Evolutionary conservation across 116 monocot species (phyloP).

Genomic region (Phalaenopsis hybrid): DNA sequence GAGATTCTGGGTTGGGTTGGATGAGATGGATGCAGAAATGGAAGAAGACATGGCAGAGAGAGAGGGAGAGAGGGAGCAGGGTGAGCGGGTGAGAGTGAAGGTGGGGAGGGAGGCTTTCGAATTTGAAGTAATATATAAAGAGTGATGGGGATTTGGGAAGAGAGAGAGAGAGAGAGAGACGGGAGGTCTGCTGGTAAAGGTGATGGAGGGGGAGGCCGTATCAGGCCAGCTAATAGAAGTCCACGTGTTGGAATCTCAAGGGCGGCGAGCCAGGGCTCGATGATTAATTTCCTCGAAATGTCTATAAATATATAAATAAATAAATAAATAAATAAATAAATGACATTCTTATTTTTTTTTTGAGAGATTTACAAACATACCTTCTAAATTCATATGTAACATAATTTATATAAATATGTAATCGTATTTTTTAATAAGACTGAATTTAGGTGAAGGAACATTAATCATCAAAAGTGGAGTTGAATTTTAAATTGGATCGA

Average conservation of each 20-base stretch:
- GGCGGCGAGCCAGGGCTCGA: background rate
- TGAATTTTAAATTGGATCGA: too few species aligned
- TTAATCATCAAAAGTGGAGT: too few species aligned
- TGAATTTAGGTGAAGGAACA: too few species aligned
- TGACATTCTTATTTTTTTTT: too few species aligned
- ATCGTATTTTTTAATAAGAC: too few species aligned
- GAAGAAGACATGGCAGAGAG: background rate
- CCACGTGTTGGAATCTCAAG: background rate
- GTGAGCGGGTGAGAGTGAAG: background rate
- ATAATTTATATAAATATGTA: too few species aligned
- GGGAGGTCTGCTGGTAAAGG: background rate
- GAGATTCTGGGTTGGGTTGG: background rate
- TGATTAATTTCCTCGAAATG: too few species aligned
- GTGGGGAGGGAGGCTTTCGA: background rate
- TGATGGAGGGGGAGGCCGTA: conserved; percentile 6
- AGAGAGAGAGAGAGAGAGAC: background rate
- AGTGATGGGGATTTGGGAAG: background rate
- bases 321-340: too few species aligned
- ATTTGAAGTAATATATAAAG: background rate
- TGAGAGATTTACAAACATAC: too few species aligned
- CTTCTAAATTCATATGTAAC: too few species aligned
- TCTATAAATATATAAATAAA: too few species aligned
- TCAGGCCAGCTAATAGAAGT: background rate
- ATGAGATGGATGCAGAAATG: background rate
- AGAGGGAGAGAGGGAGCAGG: background rate